Percentiles rank a stretch among this genome's conserved stretches.
These are phyloP conservation scores for Hyaloscypha finlandica DNA, from an alignment of 495 filamentous ascomycete species.

Conservation along the genomic window DNA sequence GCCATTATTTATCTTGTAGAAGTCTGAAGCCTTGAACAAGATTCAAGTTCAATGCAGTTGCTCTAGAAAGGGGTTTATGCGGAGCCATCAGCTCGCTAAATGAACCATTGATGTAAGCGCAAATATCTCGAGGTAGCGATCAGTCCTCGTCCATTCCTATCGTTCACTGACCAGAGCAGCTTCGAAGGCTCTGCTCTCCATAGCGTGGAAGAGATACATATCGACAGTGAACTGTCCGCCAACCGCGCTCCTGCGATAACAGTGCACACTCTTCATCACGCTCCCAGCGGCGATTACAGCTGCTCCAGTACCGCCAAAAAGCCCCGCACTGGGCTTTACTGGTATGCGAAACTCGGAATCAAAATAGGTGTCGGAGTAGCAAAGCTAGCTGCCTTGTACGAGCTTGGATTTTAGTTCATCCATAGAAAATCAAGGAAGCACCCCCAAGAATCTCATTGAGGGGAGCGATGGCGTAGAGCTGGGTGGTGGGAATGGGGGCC, in stretches of 20 bases:
- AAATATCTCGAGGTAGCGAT: not conserved
- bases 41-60: too few relatives aligned
- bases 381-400: not conserved
- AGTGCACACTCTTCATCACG: not conserved
- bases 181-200: not conserved
- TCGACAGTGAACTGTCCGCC: not conserved
- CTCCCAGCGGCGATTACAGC: too few relatives aligned
- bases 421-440: not conserved
- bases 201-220: not conserved
- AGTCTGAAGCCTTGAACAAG: too few relatives aligned
- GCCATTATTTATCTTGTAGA: too few relatives aligned
- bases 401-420: not conserved
- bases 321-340: not conserved
- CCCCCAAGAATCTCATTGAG: not conserved
- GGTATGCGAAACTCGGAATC: not conserved
- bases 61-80: too few relatives aligned
- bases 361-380: not conserved
- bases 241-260: not conserved
- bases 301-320: too few relatives aligned
- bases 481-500: not conserved
- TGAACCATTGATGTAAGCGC: not conserved
- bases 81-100: too few relatives aligned
- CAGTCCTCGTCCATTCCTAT: not conserved
- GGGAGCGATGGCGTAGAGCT: not conserved
- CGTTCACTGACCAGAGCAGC: not conserved